Conservation (phyloP, 2,329 filamentous ascomycete genomes). For the Trichoderma sp. region DNA sequence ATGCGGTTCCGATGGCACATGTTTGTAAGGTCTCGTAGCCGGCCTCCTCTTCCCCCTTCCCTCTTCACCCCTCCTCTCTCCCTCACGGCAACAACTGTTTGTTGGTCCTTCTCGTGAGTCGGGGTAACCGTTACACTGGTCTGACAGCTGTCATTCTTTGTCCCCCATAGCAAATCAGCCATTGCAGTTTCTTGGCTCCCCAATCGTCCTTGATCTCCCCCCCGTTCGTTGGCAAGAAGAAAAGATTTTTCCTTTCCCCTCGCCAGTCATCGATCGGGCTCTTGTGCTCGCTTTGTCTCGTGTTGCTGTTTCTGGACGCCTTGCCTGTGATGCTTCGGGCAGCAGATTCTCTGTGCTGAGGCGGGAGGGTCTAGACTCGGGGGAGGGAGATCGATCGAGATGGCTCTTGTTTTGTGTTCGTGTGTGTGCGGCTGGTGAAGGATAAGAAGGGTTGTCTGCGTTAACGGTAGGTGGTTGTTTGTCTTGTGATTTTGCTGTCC, state of each 20-base stretch:
- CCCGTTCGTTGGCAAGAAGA: background rate
- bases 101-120: conserved; percentile 3
- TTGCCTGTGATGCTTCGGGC: conserved; percentile 13
- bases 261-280: background rate
- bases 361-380: conserved; percentile 13
- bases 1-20: background rate
- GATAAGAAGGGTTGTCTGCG: conserved; percentile 2
- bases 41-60: background rate
- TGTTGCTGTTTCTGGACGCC: background rate
- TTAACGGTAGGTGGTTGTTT: background rate
- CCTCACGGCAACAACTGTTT: background rate
- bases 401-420: background rate
- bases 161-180: background rate
- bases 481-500: background rate
- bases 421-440: background rate
- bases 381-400: conserved; percentile 4
- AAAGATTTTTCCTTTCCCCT: no score
- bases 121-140: conserved; percentile 21
- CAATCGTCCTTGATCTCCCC: background rate
- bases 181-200: background rate
- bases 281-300: background rate
- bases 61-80: background rate
- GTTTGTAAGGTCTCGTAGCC: background rate
- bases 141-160: conserved; percentile 20
- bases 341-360: conserved; percentile 1